phyloP scores from a whole-genome alignment of 768 basidiomycete species.

The Cyathus striatus region DNA sequence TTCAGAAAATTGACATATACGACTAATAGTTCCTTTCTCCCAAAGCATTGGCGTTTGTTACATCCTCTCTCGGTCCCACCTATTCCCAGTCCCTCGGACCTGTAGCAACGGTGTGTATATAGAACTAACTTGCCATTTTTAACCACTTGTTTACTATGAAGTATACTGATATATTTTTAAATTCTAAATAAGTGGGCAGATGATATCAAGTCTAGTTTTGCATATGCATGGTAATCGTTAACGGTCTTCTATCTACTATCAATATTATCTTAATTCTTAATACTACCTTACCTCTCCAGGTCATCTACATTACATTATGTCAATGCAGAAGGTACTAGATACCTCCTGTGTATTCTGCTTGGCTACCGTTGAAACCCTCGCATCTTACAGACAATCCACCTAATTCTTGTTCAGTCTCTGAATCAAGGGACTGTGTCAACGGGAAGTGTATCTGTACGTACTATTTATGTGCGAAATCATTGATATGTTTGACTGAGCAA shows the following conservation, averaged over 20 bases:
- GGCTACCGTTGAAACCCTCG: neutral
- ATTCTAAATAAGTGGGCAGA: constrained; percentile 42
- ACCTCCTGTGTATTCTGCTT: neutral
- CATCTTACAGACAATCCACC: constrained; percentile 30
- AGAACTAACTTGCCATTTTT: too few species aligned
- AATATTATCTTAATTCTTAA: too few species aligned
- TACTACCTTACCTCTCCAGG: too few species aligned
- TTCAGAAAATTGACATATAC: neutral
- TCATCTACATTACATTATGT: constrained; percentile 41
- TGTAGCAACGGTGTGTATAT: constrained; percentile 42
- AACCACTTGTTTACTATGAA: neutral
- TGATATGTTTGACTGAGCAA: too few species aligned
- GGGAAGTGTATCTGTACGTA: constrained; percentile 34
- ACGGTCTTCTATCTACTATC: too few species aligned
- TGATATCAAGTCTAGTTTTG: constrained; percentile 31
- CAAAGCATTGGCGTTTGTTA: constrained; percentile 41
- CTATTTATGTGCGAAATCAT: neutral
- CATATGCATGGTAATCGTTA: constrained; percentile 30
- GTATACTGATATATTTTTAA: neutral
- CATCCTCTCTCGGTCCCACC: constrained; percentile 35
- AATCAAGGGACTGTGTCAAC: constrained; percentile 39
- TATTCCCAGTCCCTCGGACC: constrained; percentile 42
- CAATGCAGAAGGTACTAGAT: constrained; percentile 36
- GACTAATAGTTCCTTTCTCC: constrained; percentile 35
- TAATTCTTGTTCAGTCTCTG: constrained; percentile 42